Base-by-base conservation (phyloP, 257 asterid species). In the Plantago elongata region DNA sequence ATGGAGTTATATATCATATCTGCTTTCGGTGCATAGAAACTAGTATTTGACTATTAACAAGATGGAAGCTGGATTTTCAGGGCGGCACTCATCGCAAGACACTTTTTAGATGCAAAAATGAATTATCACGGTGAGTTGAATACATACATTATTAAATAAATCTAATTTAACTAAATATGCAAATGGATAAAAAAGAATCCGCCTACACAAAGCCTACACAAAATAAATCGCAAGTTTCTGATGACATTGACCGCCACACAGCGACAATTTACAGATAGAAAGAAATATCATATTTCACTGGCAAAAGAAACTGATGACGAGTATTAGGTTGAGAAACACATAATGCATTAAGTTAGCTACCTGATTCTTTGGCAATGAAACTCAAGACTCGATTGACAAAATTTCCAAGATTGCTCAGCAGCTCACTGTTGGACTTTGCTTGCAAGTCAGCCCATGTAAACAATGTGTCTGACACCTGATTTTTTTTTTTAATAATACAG, bases 361-460 rank as follows among this genome's bases (percentile, higher is more conserved):
- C 94, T 81, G 94, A 80, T 71, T 87, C 97, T 78, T 89, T 93
- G 47, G 84, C 94, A 13, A 93, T 87, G 83, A 93, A 93, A 74
- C 96, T 93, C 87, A 92, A 74, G 51, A 92, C 99, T 43, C 99
- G 81, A 73, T 92, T 92, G 61, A 92, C 64, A 65, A 86, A 92
- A 79, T 92, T 92, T 45, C 99, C 99, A 13, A 92, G 87, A 77
- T 92, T 92, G 79, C 70, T 79, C 51, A 89, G 83, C 78, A 92
- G 81, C 76, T 92, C 99, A 57, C 81, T 67, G 54, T 89, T 92
- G 65, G 83, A 65, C 83, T 92, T 92, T 14, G 95, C 95, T 85
- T 87, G 99, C 81, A 92, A 77, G 75, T 92, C 97, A 9, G 69
- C 70, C 99, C 99, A 93, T n/a, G 96, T 85, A 77, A 93, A 93